Evolutionary conservation across 768 basidiomycete genomes (phyloP), one percentile per base, ranked within the genome.

Genomic region (Infundibulicybe gibba): DNA sequence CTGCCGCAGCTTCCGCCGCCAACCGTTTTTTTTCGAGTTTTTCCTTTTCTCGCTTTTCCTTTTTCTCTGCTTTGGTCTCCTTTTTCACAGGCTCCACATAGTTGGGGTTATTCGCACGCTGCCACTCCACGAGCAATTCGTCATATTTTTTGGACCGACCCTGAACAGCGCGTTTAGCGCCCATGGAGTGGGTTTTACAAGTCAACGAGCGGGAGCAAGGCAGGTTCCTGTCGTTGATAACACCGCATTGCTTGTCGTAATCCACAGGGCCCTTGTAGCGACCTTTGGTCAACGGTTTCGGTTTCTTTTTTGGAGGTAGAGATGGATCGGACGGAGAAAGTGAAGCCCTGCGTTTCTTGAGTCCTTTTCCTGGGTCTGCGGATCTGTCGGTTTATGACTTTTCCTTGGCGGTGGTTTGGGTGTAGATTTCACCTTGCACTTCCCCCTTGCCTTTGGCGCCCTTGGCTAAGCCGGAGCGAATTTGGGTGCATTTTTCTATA

Each of bases 141-240:
- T 97, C 94, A 60, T 92, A 98, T 6, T 69, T 63, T 44, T 85
- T 78, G 1, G 90, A 88, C 3, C 95, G 90, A 31, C 91, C 91
- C 51, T 80, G 77, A 1, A 99, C 94, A 8, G 88, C 81, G 14
- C 95, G 87, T 66, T 99, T 99, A 10, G 92, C 89, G 12, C 92
- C 92, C 86, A 99, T 95, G 2, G 91, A 87, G 62, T 99, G 95
- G 5, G 95, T 92, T 67, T 99, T 99, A 73, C 95, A 99, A 0
- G 95, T 97, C 32, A 99, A 77, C 6, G 93, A 93, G 20, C 95
- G 89, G 11, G 93, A 92, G 61, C 95, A 99, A 0, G 91, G 93
- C 6, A 92, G 70, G 38, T 79, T 79, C 65, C 97, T 97, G 69
- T 95, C 94, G 68, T 95, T 97, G 63, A 97, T 95, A 32, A 98